phyloP scores from a whole-genome alignment of 352 stramenopile species.

The Phytophthora rubi region DNA sequence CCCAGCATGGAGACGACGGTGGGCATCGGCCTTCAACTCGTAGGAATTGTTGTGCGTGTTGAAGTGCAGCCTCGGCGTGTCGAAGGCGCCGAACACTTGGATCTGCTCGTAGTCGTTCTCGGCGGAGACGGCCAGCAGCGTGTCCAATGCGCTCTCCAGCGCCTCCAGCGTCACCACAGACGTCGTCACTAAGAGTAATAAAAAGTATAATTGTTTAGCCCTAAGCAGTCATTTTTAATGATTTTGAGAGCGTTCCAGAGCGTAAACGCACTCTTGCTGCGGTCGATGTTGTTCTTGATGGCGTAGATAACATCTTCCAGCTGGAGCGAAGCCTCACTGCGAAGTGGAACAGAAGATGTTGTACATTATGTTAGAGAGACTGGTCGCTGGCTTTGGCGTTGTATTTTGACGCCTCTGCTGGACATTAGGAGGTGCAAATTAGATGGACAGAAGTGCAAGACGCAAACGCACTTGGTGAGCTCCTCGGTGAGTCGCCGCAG shows the following conservation, averaged over 20 bases:
- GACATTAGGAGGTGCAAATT: slow-evolving; percentile 10
- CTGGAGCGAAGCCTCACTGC: slow-evolving; percentile 73
- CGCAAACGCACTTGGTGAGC: slow-evolving; percentile 56
- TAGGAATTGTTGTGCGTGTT: slow-evolving; percentile 72
- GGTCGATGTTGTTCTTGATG: slow-evolving; percentile 91
- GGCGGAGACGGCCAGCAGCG: slow-evolving; percentile 75
- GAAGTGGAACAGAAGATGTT: slow-evolving; percentile 6
- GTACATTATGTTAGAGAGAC: slow-evolving; percentile 4
- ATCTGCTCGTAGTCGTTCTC: slow-evolving; percentile 87
- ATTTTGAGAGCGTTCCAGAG: background rate
- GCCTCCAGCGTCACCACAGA: slow-evolving; percentile 85
- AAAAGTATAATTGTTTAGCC: slow-evolving; percentile 5
- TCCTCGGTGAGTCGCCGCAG: slow-evolving; percentile 69
- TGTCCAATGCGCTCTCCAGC: slow-evolving; percentile 84
- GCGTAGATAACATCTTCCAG: slow-evolving; percentile 87
- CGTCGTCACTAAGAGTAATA: slow-evolving; percentile 60
- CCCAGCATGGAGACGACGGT: slow-evolving; percentile 62
- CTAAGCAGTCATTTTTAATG: background rate
- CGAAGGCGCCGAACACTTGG: slow-evolving; percentile 85
- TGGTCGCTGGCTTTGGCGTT: background rate
- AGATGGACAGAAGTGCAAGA: slow-evolving; percentile 8
- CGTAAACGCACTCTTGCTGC: slow-evolving; percentile 74
- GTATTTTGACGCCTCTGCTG: slow-evolving; percentile 8
- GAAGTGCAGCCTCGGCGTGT: slow-evolving; percentile 72
- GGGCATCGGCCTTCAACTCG: slow-evolving; percentile 67